A percentile compares a stretch with the other conserved stretches of the same genome.
phyloP scores from a whole-genome alignment of 2,329 filamentous ascomycete species.

The Botrytis deweyae region DNA sequence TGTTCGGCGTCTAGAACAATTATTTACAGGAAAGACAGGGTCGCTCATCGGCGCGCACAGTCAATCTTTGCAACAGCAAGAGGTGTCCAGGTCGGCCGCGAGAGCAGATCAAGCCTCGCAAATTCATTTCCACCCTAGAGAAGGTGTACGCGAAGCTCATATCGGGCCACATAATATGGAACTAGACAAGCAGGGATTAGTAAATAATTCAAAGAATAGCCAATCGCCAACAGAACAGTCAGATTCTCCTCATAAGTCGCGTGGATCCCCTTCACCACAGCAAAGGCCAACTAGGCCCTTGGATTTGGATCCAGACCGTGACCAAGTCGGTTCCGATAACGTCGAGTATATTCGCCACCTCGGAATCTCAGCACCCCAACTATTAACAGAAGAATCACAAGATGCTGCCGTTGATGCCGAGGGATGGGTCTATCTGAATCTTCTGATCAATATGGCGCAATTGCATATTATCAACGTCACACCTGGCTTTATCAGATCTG shows the following conservation, averaged over 20 bases:
- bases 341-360: slow-evolving; percentile 77
- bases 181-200: slow-evolving; percentile 22
- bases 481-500: slow-evolving; percentile 70
- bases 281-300: slow-evolving; percentile 75
- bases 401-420: slow-evolving; percentile 62
- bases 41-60: slow-evolving; percentile 34
- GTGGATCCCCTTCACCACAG: slow-evolving; percentile 49
- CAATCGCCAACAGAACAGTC: slow-evolving; percentile 8
- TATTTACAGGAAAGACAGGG: slow-evolving; percentile 71
- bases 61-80: slow-evolving; percentile 42
- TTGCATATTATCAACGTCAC: slow-evolving; percentile 84
- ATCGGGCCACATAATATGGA: slow-evolving; percentile 38
- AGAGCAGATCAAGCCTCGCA: slow-evolving; percentile 39
- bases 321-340: slow-evolving; percentile 73
- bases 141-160: slow-evolving; percentile 45
- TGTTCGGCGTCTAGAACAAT: slow-evolving; percentile 72
- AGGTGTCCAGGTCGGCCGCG: slow-evolving; percentile 55
- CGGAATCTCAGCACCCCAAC: slow-evolving; percentile 61
- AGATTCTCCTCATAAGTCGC: slow-evolving; percentile 22
- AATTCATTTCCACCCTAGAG: slow-evolving; percentile 28
- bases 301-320: slow-evolving; percentile 76
- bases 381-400: slow-evolving; percentile 46
- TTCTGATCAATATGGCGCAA: slow-evolving; percentile 79
- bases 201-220: slow-evolving; percentile 32
- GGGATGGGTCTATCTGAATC: slow-evolving; percentile 80